Base-by-base conservation (phyloP, 345 rosid species). In the Anacardium occidentale region DNA sequence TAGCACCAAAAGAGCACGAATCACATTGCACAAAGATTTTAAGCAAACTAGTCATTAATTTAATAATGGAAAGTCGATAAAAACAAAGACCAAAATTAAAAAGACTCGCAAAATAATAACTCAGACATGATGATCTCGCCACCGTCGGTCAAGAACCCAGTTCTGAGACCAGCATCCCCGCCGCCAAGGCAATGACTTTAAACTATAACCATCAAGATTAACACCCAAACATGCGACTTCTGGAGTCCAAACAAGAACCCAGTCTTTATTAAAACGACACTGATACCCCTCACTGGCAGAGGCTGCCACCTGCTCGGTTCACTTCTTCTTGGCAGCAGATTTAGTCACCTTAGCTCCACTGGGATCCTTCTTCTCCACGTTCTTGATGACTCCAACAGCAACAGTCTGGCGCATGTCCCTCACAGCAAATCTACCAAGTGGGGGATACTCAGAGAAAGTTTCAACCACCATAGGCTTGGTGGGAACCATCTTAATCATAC, bases 331-430 rank as follows among this genome's bases (percentile, higher is more conserved):
- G 32, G 74, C 93, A 12, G 97, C 97, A 56, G 97, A 86, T 69
- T 91, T 91, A 50, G 97, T 91, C 7, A 91, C 97, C 89, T 91
- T 91, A 13, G 97, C 97, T 8, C 91, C 91, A 3, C 74, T 10
- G 0, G 97, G 92, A 55, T 91, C 97, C 86, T 91, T 91, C 90
- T 91, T 91, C 80, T 91, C 97, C 3, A 91, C 97, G 0, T 55
- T 88, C 89, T 91, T 91, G 80, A 89, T 91, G 20, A 91, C 94
- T 15, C 97, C 97, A 0, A 91, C 97, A 8, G 97, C 97, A 0
- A 91, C 97, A 0, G 95, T 92, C 84, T 92, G 97, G 9, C 97
- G 87, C 97, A 92, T 92, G 79, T 92, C 97, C 77, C 97, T 84
- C 44, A 92, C 97, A 0, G 97, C 97, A 50, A 92, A 92, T 10